Evolutionary conservation across 73 alveolate genomes (phyloP), one percentile per base, ranked within the genome.

Genomic region (Paramecium sonneborni): DNA sequence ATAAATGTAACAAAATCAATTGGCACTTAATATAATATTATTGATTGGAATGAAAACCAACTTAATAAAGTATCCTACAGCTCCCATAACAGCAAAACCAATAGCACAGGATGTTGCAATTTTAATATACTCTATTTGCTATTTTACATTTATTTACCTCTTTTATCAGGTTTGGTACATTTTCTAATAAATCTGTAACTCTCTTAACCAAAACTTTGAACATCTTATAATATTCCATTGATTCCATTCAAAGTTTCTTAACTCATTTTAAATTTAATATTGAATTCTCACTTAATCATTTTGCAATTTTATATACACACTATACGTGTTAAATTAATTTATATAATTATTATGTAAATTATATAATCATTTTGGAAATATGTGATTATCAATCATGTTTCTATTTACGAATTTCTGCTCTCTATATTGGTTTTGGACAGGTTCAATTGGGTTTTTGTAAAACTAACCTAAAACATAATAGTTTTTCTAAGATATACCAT

Each of bases 21-120:
- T 79, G 35, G 90, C 55, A 39, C 90, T 85, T 38, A 96, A 93
- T 62, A 96, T 94, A 92, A 96, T 96, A 85, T 96, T 96, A 95
- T 96, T 96, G 94, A 96, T 96, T 84, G 98, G 98, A 92, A 96
- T 96, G 94, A 96, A 96, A 28, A 96, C 96, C 55, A 96, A 93
- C 94, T 96, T 96, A 70, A 96, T 93, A 85, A 96, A 88, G 92
- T 95, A 96, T 62, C 98, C 98, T 14, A 96, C 96, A 70, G 89
- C 92, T 57, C 98, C 98, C 96, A 96, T 96, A 38, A 96, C 97
- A 12, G 92, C 95, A 88, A 96, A 96, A 14, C 98, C 98, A 85
- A 96, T 92, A 56, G 97, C 96, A 76, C 98, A 94, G 30, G 97
- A 96, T 85, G 92, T 46, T 86, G 96, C 92, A 44, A 95, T 96